Percentiles rank a stretch among this genome's conserved stretches.
phyloP scores from a whole-genome alignment of 495 filamentous ascomycete species.

The Apiosordaria backusii region DNA sequence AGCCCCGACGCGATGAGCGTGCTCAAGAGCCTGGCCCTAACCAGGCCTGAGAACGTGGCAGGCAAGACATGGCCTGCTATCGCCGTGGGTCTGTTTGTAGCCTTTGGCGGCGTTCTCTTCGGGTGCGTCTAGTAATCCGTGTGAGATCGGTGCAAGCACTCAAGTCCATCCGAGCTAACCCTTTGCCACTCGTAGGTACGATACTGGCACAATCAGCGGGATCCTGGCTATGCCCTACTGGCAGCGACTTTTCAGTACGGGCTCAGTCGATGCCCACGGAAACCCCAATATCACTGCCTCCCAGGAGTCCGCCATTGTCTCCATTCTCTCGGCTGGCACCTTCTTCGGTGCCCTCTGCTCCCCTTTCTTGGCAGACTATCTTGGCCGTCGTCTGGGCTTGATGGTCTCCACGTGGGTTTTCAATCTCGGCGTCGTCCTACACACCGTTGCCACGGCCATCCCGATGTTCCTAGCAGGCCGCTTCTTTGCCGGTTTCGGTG shows the following conservation, averaged over 20 bases:
- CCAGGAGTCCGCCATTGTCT: slow-evolving; percentile 67
- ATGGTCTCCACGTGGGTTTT: slow-evolving; percentile 65
- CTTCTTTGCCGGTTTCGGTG: slow-evolving; percentile 76
- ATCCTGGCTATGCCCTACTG: slow-evolving; percentile 81
- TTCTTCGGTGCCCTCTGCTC: slow-evolving; percentile 80
- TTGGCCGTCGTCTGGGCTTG: slow-evolving; percentile 71
- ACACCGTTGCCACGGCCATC: slow-evolving; percentile 64
- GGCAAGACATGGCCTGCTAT: no score
- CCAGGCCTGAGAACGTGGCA: no score
- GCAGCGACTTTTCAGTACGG: slow-evolving; percentile 63
- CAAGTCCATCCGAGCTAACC: no score
- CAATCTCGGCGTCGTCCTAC: slow-evolving; percentile 72
- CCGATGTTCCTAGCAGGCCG: slow-evolving; percentile 74
- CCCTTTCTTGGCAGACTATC: slow-evolving; percentile 65
- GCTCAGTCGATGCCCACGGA: slow-evolving; percentile 51
- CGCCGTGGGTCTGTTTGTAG: no score
- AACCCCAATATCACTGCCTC: slow-evolving; percentile 54
- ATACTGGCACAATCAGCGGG: slow-evolving; percentile 83
- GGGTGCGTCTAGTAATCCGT: no score
- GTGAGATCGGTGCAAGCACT: no score
- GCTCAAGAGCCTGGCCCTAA: no score
- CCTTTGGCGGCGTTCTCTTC: no score
- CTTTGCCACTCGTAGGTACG: no score
- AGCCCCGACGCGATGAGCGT: no score
- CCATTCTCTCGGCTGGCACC: slow-evolving; percentile 83